Conservation (phyloP, 306 rosid genomes). For the Glycyrrhiza uralensis region DNA sequence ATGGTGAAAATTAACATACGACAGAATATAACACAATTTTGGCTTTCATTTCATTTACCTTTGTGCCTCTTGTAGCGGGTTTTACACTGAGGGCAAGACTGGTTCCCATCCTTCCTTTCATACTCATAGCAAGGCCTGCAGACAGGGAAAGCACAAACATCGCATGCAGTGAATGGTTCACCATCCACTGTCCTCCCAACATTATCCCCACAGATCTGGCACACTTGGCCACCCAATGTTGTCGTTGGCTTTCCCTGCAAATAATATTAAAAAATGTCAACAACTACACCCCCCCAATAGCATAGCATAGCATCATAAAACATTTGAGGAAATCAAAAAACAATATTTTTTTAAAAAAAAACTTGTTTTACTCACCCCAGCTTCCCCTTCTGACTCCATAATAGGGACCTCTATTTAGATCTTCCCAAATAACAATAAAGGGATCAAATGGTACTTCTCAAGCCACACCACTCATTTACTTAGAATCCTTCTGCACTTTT, state of each 20-base stretch:
- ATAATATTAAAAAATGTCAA: not conserved
- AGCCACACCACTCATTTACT: slow-evolving; percentile 36
- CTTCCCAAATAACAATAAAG: slow-evolving; percentile 32
- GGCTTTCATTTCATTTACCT: slow-evolving; percentile 44
- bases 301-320: not conserved
- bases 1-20: not conserved
- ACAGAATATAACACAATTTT: not conserved
- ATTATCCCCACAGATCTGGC: slow-evolving; percentile 85
- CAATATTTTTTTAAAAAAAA: too few species aligned
- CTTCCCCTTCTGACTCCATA: slow-evolving; percentile 85
- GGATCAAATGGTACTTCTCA: slow-evolving; percentile 24
- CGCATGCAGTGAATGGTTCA: slow-evolving; percentile 75
- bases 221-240: slow-evolving; percentile 56
- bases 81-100: slow-evolving; percentile 95
- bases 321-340: slow-evolving; percentile 15
- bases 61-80: slow-evolving; percentile 86
- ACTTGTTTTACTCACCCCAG: slow-evolving; percentile 56
- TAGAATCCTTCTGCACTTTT: slow-evolving; percentile 12
- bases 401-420: slow-evolving; percentile 36
- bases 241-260: slow-evolving; percentile 57
- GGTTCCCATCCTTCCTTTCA: slow-evolving; percentile 95
- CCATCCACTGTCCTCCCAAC: slow-evolving; percentile 81
- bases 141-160: slow-evolving; percentile 79
- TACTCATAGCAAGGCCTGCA: slow-evolving; percentile 96
- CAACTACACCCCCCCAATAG: not conserved